A percentile compares a stretch with the other conserved stretches of the same genome.
Conservation (phyloP, 345 rosid genomes). For the Syzygium jambos region DNA sequence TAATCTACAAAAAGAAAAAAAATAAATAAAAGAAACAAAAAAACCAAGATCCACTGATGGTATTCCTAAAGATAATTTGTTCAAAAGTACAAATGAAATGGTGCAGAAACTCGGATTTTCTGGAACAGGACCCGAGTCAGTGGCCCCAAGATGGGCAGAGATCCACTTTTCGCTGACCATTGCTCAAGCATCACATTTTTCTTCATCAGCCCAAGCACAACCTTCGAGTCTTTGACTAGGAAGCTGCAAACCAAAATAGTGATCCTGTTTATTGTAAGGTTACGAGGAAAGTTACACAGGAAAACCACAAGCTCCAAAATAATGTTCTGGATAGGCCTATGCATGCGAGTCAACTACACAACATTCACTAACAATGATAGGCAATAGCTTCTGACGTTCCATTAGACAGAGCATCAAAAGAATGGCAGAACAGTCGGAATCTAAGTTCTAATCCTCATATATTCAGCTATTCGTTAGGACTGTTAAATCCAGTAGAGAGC, state of each 20-base stretch:
- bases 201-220: slow-evolving; percentile 20
- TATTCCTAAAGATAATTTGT: background rate
- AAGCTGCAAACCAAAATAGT: background rate
- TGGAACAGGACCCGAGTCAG: background rate
- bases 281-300: background rate
- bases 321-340: background rate
- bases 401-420: background rate
- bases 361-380: background rate
- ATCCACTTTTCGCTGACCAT: background rate
- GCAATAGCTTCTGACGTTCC: background rate
- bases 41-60: background rate
- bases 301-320: background rate
- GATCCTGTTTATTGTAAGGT: background rate
- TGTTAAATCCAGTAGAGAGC: background rate
- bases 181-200: slow-evolving; percentile 19
- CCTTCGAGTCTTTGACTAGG: background rate
- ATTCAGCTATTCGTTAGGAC: background rate
- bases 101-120: background rate
- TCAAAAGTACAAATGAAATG: background rate
- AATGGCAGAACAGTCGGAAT: background rate
- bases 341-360: background rate
- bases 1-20: background rate
- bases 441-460: background rate
- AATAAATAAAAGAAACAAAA: background rate
- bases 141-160: no score